phyloP scores from a whole-genome alignment of 148 eudicot genomes.

The Rhododendron henanense region DNA sequence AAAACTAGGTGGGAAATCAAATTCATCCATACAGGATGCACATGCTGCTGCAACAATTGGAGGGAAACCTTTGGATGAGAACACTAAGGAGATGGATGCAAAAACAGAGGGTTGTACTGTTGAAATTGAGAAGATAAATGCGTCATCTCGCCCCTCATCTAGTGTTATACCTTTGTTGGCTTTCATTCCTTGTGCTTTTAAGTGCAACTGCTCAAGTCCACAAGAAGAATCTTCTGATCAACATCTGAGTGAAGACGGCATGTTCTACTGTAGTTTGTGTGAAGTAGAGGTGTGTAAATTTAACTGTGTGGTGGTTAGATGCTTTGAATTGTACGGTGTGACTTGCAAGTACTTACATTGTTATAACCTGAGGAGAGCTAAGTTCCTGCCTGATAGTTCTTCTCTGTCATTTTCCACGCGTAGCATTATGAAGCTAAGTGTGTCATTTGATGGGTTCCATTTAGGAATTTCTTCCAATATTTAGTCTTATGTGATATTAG shows the following conservation, averaged over 20 bases:
- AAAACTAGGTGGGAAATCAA: slow-evolving; percentile 54
- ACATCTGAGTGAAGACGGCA: slow-evolving; percentile 88
- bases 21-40: slow-evolving; percentile 49
- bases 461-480: neutral
- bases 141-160: slow-evolving; percentile 29
- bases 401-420: neutral
- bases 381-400: neutral
- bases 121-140: slow-evolving; percentile 34
- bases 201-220: slow-evolving; percentile 56
- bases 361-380: neutral
- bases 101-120: slow-evolving; percentile 32
- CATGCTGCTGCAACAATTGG: slow-evolving; percentile 35
- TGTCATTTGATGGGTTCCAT: neutral
- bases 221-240: slow-evolving; percentile 66
- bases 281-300: slow-evolving; percentile 77
- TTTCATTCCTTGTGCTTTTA: slow-evolving; percentile 53
- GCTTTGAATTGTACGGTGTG: neutral
- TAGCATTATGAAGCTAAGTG: neutral
- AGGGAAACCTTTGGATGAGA: slow-evolving; percentile 38
- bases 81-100: slow-evolving; percentile 33
- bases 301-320: neutral
- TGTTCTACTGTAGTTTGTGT: slow-evolving; percentile 97
- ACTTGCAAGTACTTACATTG: neutral
- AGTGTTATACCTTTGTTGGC: slow-evolving; percentile 43
- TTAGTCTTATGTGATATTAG: neutral